A percentile compares a stretch with the other conserved stretches of the same genome.
phyloP scores from a whole-genome alignment of 2,329 filamentous ascomycete genomes.

The Elsinoe ampelina region DNA sequence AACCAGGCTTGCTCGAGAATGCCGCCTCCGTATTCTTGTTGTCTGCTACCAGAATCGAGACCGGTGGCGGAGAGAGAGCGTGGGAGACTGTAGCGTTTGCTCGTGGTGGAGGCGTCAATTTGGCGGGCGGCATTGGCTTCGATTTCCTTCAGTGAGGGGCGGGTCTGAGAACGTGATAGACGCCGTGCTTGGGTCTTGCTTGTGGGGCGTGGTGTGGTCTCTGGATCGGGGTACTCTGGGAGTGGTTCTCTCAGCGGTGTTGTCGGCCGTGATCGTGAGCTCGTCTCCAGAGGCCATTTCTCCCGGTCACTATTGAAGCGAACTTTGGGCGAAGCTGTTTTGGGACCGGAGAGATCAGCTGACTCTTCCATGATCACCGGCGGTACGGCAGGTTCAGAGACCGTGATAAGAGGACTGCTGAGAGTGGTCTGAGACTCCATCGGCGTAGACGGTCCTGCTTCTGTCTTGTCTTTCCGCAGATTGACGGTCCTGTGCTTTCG shows the following conservation, averaged over 20 bases:
- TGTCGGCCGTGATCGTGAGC: slow-evolving; percentile 4
- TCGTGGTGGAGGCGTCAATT: background rate
- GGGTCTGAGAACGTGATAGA: slow-evolving; percentile 9
- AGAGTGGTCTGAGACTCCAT: slow-evolving; percentile 25
- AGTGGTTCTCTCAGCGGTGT: slow-evolving; percentile 8
- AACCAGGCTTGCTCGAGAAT: slow-evolving; percentile 79
- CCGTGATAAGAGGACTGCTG: slow-evolving; percentile 44
- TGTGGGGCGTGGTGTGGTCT: slow-evolving; percentile 22
- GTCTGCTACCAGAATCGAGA: slow-evolving; percentile 2
- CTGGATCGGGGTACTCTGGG: slow-evolving; percentile 28
- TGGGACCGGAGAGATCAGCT: slow-evolving; percentile 34
- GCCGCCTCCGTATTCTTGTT: slow-evolving; percentile 28
- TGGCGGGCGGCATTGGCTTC: slow-evolving; percentile 2
- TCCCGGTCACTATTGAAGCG: slow-evolving; percentile 24
- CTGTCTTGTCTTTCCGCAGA: slow-evolving; percentile 48
- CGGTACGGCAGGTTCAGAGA: slow-evolving; percentile 43
- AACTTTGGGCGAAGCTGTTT: slow-evolving; percentile 34
- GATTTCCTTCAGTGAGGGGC: slow-evolving; percentile 7
- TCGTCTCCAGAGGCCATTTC: slow-evolving; percentile 6
- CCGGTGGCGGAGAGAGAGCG: slow-evolving; percentile 17
- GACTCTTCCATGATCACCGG: slow-evolving; percentile 15
- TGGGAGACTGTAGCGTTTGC: slow-evolving; percentile 12
- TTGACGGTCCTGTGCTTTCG: slow-evolving; percentile 81
- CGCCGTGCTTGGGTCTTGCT: slow-evolving; percentile 11
- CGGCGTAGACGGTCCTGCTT: slow-evolving; percentile 20